A percentile compares a stretch with the other conserved stretches of the same genome.
These are phyloP conservation scores for Tolypocladium inflatum DNA, from an alignment of 2,329 filamentous ascomycete genomes.

Conservation along the genomic window DNA sequence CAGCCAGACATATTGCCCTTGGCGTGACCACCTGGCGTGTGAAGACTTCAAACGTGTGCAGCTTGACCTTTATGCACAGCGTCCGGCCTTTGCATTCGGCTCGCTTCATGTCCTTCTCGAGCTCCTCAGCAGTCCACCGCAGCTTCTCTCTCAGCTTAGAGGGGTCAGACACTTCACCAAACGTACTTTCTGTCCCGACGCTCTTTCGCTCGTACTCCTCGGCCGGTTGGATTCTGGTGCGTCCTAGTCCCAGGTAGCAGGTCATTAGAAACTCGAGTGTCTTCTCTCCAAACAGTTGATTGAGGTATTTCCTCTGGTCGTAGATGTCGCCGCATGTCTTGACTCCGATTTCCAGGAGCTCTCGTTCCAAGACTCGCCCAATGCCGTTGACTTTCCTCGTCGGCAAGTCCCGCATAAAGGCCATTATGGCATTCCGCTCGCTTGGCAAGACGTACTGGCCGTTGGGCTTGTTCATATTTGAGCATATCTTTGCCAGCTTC, in stretches of 20 bases:
- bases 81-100: slow-evolving; percentile 86
- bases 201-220: slow-evolving; percentile 90
- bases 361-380: slow-evolving; percentile 86
- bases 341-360: slow-evolving; percentile 79
- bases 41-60: slow-evolving; percentile 87
- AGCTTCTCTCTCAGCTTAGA: slow-evolving; percentile 66
- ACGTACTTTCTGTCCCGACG: slow-evolving; percentile 89
- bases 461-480: slow-evolving; percentile 93
- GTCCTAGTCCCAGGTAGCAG: slow-evolving; percentile 76
- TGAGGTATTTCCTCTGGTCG: slow-evolving; percentile 60
- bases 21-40: slow-evolving; percentile 72
- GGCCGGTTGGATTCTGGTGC: slow-evolving; percentile 75
- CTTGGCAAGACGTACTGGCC: slow-evolving; percentile 73
- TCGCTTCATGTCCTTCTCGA: slow-evolving; percentile 74
- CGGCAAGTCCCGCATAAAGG: slow-evolving; percentile 75
- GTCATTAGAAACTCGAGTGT: slow-evolving; percentile 77
- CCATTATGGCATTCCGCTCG: slow-evolving; percentile 66
- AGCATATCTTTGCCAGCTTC: slow-evolving; percentile 89
- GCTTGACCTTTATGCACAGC: slow-evolving; percentile 81
- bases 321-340: slow-evolving; percentile 87
- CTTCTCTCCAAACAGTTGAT: slow-evolving; percentile 82
- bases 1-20: slow-evolving; percentile 60
- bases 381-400: slow-evolving; percentile 91
- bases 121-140: slow-evolving; percentile 68
- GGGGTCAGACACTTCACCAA: slow-evolving; percentile 66